phyloP scores from a whole-genome alignment of 768 basidiomycete species.

The Podaxis mareebaensis region DNA sequence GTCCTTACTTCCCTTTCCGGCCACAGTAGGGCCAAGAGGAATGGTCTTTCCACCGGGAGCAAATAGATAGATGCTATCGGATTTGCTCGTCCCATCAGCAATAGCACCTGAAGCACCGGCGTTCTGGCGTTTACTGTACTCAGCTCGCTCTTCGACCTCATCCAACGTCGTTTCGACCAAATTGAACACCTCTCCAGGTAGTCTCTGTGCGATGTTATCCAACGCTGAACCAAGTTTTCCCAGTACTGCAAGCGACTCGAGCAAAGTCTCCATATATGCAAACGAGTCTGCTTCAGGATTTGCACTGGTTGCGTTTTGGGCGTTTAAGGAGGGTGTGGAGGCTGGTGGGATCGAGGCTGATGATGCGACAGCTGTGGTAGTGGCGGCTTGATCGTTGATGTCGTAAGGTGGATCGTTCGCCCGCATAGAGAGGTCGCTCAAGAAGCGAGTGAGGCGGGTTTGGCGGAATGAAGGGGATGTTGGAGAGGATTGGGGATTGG shows the following conservation, averaged over 20 bases:
- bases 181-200: slow-evolving; percentile 80
- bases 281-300: slow-evolving; percentile 96
- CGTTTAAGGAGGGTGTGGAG: slow-evolving; percentile 21
- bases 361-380: slow-evolving; percentile 10
- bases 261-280: slow-evolving; percentile 85
- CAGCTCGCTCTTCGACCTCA: slow-evolving; percentile 89
- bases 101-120: slow-evolving; percentile 40
- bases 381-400: slow-evolving; percentile 42
- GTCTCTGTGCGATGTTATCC: slow-evolving; percentile 80
- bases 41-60: slow-evolving; percentile 29
- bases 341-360: slow-evolving; percentile 22
- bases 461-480: slow-evolving; percentile 40
- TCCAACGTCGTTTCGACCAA: slow-evolving; percentile 86
- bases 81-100: slow-evolving; percentile 36
- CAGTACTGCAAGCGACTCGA: slow-evolving; percentile 91
- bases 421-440: slow-evolving; percentile 64
- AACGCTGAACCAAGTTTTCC: slow-evolving; percentile 85
- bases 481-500: slow-evolving; percentile 36
- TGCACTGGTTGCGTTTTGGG: slow-evolving; percentile 22
- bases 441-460: slow-evolving; percentile 59
- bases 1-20: slow-evolving; percentile 5
- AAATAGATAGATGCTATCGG: slow-evolving; percentile 58
- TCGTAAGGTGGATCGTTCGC: slow-evolving; percentile 81
- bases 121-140: slow-evolving; percentile 51
- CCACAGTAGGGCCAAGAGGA: slow-evolving; percentile 20